Evolutionary conservation across 73 alveolate species (phyloP), one percentile per base, ranked within the genome.

Genomic region (Effrenium voratum): DNA sequence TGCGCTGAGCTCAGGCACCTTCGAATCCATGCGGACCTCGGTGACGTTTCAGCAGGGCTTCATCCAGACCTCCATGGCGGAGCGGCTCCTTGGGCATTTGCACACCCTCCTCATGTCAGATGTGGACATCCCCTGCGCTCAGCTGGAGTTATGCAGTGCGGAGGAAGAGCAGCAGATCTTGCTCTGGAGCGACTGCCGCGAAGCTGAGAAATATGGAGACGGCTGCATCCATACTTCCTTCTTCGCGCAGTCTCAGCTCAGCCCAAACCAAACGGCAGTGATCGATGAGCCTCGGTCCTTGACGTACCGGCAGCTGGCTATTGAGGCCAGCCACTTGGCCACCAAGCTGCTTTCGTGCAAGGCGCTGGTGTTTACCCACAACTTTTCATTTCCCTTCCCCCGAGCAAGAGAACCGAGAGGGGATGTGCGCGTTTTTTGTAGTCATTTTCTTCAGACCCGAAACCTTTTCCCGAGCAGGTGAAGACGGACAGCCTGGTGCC

Each of bases 401-500:
- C 26, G 57, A 4, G 60, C 36, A 22, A 59, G 26, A 28, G 52
- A 36, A 15, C 57, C 40, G 36, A 36, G 26, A 43, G 87, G 63
- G 63, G 63, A 52, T 19, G 19, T 52, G 63, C 8, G 26, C 8
- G 63, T 12, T 52, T 8, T 8, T 12, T 52, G 8, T 8, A 12
- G 63, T 52, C 26, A 8, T 19, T 8, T 52, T 19, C 63, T 52
- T 19, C 30, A 19, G 59, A 36, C 26, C 16, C 87, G 19, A 40
- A 43, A 28, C 87, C 30, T 76, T 40, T 76, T 24, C 26, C 87
- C 4, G 59, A 55, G 41, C 57, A 76, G 34, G 92, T 81, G 22
- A 16, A 44, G 10, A 26, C 36, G 36, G 92, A 81, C 52, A 49
- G 49, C 75, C 47, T 81, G 50, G 92, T 81, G 38, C 92, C 92